Evolutionary conservation across 2,329 filamentous ascomycete species (phyloP), one percentile per base, ranked within the genome.

Genomic region (Ophiobolus disseminans): DNA sequence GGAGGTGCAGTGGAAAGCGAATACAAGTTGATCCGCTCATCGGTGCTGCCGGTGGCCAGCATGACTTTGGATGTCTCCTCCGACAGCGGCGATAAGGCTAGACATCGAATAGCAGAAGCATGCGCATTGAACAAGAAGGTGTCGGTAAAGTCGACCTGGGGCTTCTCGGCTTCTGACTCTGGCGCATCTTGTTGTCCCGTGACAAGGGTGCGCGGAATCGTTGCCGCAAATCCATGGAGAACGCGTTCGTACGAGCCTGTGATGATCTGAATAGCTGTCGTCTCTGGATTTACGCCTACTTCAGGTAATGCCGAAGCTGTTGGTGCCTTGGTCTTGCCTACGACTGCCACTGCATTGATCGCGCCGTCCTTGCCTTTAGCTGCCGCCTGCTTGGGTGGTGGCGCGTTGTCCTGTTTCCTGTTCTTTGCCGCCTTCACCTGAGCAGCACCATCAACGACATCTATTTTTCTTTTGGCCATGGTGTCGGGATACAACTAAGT

Each of bases 91-190:
- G 93, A 97, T 53, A 97, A 76, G 19, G 92, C 91, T 25, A 99
- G 81, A 69, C 90, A 95, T 63, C 91, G 88, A 70, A 99, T 90
- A 4, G 94, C 88, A 10, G 92, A 95, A 47, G 86, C 82, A 76
- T 99, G 94, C 11, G 94, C 92, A 68, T 92, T 90, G 82, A 99
- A 97, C 48, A 99, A 83, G 73, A 99, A 99, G 0, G 90, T 93
- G 73, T 97, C 93, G 58, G 90, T 84, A 69, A 97, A 97, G 41
- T 86, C 80, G 45, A 86, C 79, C 14, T 66, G 61, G 28, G 69
- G 45, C 17, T 58, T 52, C 30, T 65, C 60, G 20, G 59, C 45
- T 41, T 65, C 59, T 34, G 57, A 32, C 28, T 50, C 43, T 8
- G 61, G 43, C 38, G 46, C 45, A 35, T 59, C 48, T 22, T 58